Evolutionary conservation across 495 filamentous ascomycete genomes (phyloP), one percentile per base, ranked within the genome.

Genomic region (Hyphodiscus hymeniophilus): DNA sequence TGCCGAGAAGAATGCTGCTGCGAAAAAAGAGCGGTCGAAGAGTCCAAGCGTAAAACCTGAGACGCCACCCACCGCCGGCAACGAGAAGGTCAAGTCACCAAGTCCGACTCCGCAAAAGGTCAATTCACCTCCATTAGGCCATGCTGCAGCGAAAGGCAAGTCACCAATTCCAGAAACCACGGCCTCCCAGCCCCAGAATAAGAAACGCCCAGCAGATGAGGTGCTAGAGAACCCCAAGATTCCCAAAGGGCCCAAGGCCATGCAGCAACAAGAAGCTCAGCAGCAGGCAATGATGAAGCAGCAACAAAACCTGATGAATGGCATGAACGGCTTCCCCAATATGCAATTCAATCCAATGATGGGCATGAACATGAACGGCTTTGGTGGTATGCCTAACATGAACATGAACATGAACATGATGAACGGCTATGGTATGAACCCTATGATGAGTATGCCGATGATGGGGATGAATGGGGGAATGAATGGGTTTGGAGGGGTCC

Each of bases 141-240:
- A 66, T 45, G 61, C 63, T 26, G 55, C 65, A n/a, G 61, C 62
- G 18, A 72, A 69, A 22, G 63, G 68, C 50, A 44, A 39, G 21
- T 48, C 55, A 32, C 50, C 48, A 31, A 47, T 34, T 28, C 20
- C 47, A 8, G 51, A 45, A 2, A 48, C 38, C 18, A 28, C 46
- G 30, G 16, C 18, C 18, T 41, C 38, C 11, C 28, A 39, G 4
- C 51, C 51, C 38, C 32, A 31, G 15, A 68, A 73, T 15, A 90
- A 83, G 66, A 96, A 95, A 69, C 80, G 92, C 13, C 74, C 83
- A 10, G 89, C 89, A 30, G 85, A 94, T 35, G 83, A 88, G 34
- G 67, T 80, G 2, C 66, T 82, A 20, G 70, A 74, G 36, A 84
- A 82, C 56, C 71, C 77, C 28, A 81, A 79, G 58, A 76, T 77